Evolutionary conservation across 805 yeast species (phyloP), one percentile per base, ranked within the genome.

Genomic region (Myxozyma nipponensis): DNA sequence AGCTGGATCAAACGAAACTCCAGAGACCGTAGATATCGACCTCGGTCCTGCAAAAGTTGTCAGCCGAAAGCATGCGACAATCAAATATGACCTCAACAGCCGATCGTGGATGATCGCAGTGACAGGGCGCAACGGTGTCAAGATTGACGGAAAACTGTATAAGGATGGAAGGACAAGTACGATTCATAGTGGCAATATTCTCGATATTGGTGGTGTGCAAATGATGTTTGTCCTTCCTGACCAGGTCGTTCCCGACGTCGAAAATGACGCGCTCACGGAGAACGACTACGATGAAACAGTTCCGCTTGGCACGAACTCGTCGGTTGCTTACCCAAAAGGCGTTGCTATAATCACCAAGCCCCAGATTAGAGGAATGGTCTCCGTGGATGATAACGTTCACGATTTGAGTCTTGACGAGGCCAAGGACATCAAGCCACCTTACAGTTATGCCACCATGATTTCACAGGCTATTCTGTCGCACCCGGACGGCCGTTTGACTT

Each of bases 211-310:
- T 17, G 97, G 97, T 4, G 89, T 96, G 9, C 98, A 93, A 69
- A 93, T 93, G 98, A 91, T 93, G 95, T 93, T 93, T 65, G 93
- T 93, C 35, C 73, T 93, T 58, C 99, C 99, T 1, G 97, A 90
- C 66, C 59, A 56, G 25, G 54, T 50, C 9, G 53, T 53, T 17
- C 23, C 42, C 4, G 60, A 47, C 3, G 30, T 50, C 25, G 59
- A 56, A 4, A 18, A 42, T 19, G 45, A 39, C 10, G 45, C n/a
- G 39, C 43, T 37, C 21, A 39, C 37, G 24, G 28, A 21, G n/a
- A 42, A 35, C 21, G 50, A 45, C 17, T 52, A 45, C 38, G 56
- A 44, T 6, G 53, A 46, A 21, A 37, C 5, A 45, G 36, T 18
- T 32, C 45, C 15, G 26, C 40, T 50, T 6, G 39, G 32, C 17